Evolutionary conservation across 805 yeast genomes (phyloP).

Genomic region (Candida succiphila): DNA sequence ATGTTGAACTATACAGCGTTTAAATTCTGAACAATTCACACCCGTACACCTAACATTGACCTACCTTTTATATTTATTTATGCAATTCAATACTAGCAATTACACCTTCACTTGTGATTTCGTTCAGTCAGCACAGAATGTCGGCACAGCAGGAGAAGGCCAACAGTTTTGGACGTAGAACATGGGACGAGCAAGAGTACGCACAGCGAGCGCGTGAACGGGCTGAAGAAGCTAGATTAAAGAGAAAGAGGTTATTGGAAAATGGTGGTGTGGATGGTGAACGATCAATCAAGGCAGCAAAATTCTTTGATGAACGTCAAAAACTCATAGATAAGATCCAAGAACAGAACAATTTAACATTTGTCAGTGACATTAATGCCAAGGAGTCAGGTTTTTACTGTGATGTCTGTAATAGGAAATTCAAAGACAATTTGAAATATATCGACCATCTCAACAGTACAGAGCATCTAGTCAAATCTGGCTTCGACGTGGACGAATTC

Average conservation of each 20-base stretch:
- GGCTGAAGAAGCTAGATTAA: slow-evolving; percentile 5
- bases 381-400: slow-evolving; percentile 80
- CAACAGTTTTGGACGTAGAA: slow-evolving; percentile 42
- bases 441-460: slow-evolving; percentile 78
- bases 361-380: slow-evolving; percentile 14
- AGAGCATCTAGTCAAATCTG: slow-evolving; percentile 45
- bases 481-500: slow-evolving; percentile 9
- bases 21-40: no score
- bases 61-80: no score
- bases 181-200: slow-evolving; percentile 67
- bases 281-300: slow-evolving; percentile 8
- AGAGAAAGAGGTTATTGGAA: slow-evolving; percentile 10
- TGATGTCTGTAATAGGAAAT: slow-evolving; percentile 68
- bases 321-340: slow-evolving; percentile 16
- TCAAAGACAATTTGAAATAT: slow-evolving; percentile 72
- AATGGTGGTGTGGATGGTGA: slow-evolving; percentile 2
- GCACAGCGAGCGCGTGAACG: slow-evolving; percentile 33
- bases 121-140: not conserved
- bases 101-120: no score
- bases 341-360: slow-evolving; percentile 11
- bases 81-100: no score
- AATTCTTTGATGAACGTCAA: slow-evolving; percentile 12
- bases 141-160: not conserved
- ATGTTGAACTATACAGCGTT: no score
- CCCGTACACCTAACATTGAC: no score